These are phyloP conservation scores for Rhynchospora breviuscula DNA, from an alignment of 176 grass and related monocot genomes.

Conservation along the genomic window DNA sequence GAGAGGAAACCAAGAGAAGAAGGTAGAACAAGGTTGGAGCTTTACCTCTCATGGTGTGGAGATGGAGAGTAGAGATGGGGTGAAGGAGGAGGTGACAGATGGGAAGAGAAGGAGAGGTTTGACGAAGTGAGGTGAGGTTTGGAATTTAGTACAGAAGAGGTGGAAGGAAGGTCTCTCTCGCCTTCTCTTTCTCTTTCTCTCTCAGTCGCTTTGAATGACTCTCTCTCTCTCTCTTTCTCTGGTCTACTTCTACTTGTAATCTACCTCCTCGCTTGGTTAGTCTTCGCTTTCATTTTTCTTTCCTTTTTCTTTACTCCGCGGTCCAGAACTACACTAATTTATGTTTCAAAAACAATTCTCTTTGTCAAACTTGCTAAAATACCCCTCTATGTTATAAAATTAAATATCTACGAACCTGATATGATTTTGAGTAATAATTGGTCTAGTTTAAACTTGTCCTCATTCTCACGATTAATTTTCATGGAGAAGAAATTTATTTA, in stretches of 20 bases:
- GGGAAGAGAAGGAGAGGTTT: neutral
- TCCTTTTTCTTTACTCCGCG: constrained; percentile 26
- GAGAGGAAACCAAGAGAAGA: neutral
- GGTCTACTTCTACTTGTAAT: neutral
- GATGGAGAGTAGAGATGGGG: neutral
- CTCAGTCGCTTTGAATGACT: neutral
- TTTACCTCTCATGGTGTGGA: constrained; percentile 9
- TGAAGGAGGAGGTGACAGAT: neutral
- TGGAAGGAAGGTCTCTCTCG: constrained; percentile 10
- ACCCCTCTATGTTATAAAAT: neutral
- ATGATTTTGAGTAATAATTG: too few relatives aligned
- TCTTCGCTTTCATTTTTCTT: constrained; percentile 25
- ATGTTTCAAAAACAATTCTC: too few relatives aligned
- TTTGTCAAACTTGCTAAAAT: neutral
- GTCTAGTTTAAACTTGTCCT: too few relatives aligned
- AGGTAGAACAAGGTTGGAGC: neutral
- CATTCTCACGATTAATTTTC: too few relatives aligned
- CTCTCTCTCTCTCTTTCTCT: neutral
- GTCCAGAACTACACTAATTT: neutral
- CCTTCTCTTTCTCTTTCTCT: neutral
- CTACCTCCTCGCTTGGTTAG: neutral
- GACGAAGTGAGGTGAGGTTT: neutral
- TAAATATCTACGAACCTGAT: too few relatives aligned
- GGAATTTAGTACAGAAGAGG: neutral
- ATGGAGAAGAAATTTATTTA: too few relatives aligned